These are phyloP conservation scores for Mucor indicus DNA, from an alignment of 371 early-diverging fungal species.

Conservation along the genomic window DNA sequence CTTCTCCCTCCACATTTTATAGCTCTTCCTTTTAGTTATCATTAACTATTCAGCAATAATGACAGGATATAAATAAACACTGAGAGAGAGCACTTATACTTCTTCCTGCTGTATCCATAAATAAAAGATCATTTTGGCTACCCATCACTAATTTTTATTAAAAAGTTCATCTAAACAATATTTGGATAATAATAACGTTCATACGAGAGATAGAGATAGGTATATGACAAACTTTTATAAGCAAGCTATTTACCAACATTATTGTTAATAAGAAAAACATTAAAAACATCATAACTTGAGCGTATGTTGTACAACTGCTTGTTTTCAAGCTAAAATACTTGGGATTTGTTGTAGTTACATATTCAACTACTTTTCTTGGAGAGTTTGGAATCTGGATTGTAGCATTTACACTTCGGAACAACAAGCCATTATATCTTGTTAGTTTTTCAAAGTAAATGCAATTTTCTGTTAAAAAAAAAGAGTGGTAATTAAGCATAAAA, in stretches of 20 bases:
- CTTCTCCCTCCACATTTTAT: too few species aligned
- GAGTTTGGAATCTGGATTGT: not conserved
- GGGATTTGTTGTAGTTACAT: not conserved
- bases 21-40: too few species aligned
- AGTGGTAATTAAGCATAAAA: conserved; percentile 2
- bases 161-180: too few species aligned
- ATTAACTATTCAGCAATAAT: too few species aligned
- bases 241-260: not conserved
- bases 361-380: conserved; percentile 6
- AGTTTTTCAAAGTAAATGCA: conserved; percentile 4
- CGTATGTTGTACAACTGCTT: conserved; percentile 6
- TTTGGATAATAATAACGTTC: too few species aligned
- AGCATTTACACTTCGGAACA: not conserved
- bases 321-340: conserved; percentile 7
- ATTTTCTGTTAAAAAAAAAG: not conserved
- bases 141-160: too few species aligned
- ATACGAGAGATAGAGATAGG: conserved; percentile 2
- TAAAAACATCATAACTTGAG: not conserved
- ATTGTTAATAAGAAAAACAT: not conserved
- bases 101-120: too few species aligned
- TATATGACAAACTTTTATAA: conserved; percentile 1
- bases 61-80: too few species aligned
- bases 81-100: too few species aligned
- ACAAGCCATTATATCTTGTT: not conserved
- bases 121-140: too few species aligned